Conservation (phyloP, 192 early-diverging fungal species). For the Globomyces pollinis-pini region DNA sequence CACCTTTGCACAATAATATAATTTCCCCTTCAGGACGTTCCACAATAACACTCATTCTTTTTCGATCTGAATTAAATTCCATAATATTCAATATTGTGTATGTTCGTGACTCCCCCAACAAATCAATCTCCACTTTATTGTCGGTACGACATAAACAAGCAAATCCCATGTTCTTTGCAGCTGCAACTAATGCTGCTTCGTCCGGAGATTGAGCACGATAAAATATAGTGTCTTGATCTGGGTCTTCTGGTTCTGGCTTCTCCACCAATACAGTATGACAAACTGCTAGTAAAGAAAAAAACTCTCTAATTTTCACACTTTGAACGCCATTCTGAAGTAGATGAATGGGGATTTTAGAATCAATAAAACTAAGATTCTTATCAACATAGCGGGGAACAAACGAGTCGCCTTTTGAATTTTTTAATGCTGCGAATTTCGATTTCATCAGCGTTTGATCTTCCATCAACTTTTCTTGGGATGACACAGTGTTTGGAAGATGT, state of each 20-base stretch:
- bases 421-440: slow-evolving; percentile 58
- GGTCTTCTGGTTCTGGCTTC: slow-evolving; percentile 33
- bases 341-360: slow-evolving; percentile 68
- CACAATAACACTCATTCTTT: slow-evolving; percentile 88
- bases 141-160: slow-evolving; percentile 67
- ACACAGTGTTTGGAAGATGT: slow-evolving; percentile 16
- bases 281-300: slow-evolving; percentile 78
- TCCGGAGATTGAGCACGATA: slow-evolving; percentile 97
- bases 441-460: slow-evolving; percentile 31
- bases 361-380: slow-evolving; percentile 71
- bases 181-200: slow-evolving; percentile 87
- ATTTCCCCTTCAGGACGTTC: slow-evolving; percentile 71
- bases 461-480: slow-evolving; percentile 22
- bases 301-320: slow-evolving; percentile 64
- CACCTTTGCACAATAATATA: slow-evolving; percentile 86
- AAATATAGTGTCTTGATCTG: slow-evolving; percentile 29
- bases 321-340: slow-evolving; percentile 48
- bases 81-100: slow-evolving; percentile 82
- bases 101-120: slow-evolving; percentile 62
- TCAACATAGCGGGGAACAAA: no score
- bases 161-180: slow-evolving; percentile 84
- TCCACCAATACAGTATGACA: slow-evolving; percentile 96
- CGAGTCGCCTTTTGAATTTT: slow-evolving; percentile 59
- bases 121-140: slow-evolving; percentile 60
- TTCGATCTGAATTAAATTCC: slow-evolving; percentile 93